Base-by-base conservation (phyloP, 495 filamentous ascomycete species). In the Astrothelium subdiscretum region DNA sequence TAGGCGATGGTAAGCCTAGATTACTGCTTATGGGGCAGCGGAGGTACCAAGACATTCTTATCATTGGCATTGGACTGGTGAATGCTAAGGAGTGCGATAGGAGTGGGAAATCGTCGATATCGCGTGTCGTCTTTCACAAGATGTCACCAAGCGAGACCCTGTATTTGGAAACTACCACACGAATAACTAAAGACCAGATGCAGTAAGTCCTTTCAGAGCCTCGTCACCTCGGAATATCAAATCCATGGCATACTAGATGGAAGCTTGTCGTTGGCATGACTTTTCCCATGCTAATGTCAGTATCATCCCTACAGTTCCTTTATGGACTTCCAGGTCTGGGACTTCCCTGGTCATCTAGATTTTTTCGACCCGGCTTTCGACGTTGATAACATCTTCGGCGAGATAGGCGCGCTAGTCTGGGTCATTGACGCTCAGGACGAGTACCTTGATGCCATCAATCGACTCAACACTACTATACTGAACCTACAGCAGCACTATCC, bases 281-380 rank as follows among this genome's bases (percentile, higher is more conserved):
- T 48, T 5, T 42, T 26, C n/a, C 15, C 31, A 29, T 66, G 54
- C 67, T 74, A 52, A 75, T 59, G 38, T 51, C 5, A 31, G 8
- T 60, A 11, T 18, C 59, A 35, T 63, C 64, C 57, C n/a, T 31
- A 42, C 62, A 96, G 92, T 69, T 96, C 92, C 6, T 97, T 98
- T 67, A 95, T 97, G 91, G 91, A 97, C 69, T 96, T 98, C 69
- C 92, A 97, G 71, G 88, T 97, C 32, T 96, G 90, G 90, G 94
- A 98, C 69, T 90, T 98, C 60, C 94, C 95, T 0, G 91, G 92
- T 31, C 91, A 97, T 71, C 83, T 97, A 59, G 87, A 96, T 72
- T 90, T 91, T 63, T 82, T 91, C 58, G 89, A 96, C 73, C 87
- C 80, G 31, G 83, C 80, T 5, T 90, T 95, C 65, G 95, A 98